Evolutionary conservation across 1,284 basidiomycete species (phyloP).

Genomic region (Phylloporus sp.): DNA sequence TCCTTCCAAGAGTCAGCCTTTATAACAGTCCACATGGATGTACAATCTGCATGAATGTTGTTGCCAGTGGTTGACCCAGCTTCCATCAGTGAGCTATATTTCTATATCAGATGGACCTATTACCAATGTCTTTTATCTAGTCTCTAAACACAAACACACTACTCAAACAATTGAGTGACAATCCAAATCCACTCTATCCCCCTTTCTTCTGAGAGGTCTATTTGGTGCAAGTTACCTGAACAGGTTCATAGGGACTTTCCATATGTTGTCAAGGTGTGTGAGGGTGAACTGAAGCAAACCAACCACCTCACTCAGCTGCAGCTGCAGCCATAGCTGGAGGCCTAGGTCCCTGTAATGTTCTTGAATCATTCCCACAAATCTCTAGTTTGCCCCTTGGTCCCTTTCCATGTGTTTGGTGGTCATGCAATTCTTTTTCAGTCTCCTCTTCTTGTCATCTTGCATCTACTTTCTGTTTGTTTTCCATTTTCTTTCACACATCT

Average conservation of each 20-base stretch:
- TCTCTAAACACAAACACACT: constrained; percentile 70
- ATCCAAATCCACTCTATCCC: constrained; percentile 85
- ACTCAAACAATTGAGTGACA: constrained; percentile 70
- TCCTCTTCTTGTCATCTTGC: too few relatives aligned
- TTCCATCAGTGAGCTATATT: constrained; percentile 71
- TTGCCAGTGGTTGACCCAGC: constrained; percentile 79
- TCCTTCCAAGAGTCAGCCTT: constrained; percentile 66
- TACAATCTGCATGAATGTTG: constrained; percentile 80
- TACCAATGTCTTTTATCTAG: constrained; percentile 44
- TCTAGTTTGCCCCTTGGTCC: constrained; percentile 24
- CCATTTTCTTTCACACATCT: too few relatives aligned
- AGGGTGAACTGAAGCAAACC: constrained; percentile 90
- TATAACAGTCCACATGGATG: constrained; percentile 93
- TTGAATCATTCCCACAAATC: constrained; percentile 35
- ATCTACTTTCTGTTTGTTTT: too few relatives aligned
- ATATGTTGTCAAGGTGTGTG: constrained; percentile 85
- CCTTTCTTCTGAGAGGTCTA: constrained; percentile 88
- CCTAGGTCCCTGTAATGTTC: constrained; percentile 42
- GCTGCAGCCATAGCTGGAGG: too few relatives aligned
- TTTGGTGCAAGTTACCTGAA: constrained; percentile 78
- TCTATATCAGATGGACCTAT: neutral
- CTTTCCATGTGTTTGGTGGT: too few relatives aligned
- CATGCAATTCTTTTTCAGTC: too few relatives aligned
- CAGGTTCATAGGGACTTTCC: constrained; percentile 83
- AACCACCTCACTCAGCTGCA: too few relatives aligned